These are phyloP conservation scores for Taiozyma sp. DNA, from an alignment of 1,139 yeast species.

Conservation along the genomic window DNA sequence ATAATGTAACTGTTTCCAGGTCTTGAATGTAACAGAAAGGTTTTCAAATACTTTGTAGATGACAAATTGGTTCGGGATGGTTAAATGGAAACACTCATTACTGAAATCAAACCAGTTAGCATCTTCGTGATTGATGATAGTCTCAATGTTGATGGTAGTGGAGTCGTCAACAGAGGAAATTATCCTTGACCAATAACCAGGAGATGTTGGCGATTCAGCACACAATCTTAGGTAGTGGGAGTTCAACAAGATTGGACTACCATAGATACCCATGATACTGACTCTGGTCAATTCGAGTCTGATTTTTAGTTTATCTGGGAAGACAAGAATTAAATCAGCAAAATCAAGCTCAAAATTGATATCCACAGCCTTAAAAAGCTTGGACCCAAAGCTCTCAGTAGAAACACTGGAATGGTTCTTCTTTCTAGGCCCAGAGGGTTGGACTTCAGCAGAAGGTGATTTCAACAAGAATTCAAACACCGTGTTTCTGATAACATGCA, in stretches of 20 bases:
- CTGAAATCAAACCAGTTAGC: constrained; percentile 32
- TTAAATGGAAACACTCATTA: constrained; percentile 32
- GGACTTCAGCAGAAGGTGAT: constrained; percentile 12
- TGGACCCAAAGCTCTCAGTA: constrained; percentile 7
- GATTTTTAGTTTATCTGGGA: constrained; percentile 46
- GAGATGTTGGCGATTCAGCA: constrained; percentile 48
- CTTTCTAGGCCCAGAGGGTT: constrained; percentile 19
- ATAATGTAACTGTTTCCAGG: constrained; percentile 48
- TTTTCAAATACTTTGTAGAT: constrained; percentile 61
- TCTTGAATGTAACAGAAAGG: constrained; percentile 48
- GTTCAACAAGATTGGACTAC: constrained; percentile 18
- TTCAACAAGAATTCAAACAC: constrained; percentile 34
- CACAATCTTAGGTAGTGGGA: constrained; percentile 42
- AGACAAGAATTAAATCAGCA: constrained; percentile 26
- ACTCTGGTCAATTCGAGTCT: constrained; percentile 40
- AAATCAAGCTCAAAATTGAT: constrained; percentile 23
- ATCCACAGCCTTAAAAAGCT: constrained; percentile 10
- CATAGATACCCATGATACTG: constrained; percentile 20
- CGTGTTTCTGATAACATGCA: constrained; percentile 47
- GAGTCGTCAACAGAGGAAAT: constrained; percentile 36
- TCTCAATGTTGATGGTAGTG: constrained; percentile 21
- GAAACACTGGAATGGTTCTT: constrained; percentile 9
- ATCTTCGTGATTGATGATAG: constrained; percentile 26
- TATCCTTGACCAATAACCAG: constrained; percentile 48
- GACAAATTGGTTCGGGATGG: constrained; percentile 46